Percentiles rank a stretch among this genome's conserved stretches.
Conservation (phyloP, 805 yeast genomes). For the Diddensiella santjacobensis region DNA sequence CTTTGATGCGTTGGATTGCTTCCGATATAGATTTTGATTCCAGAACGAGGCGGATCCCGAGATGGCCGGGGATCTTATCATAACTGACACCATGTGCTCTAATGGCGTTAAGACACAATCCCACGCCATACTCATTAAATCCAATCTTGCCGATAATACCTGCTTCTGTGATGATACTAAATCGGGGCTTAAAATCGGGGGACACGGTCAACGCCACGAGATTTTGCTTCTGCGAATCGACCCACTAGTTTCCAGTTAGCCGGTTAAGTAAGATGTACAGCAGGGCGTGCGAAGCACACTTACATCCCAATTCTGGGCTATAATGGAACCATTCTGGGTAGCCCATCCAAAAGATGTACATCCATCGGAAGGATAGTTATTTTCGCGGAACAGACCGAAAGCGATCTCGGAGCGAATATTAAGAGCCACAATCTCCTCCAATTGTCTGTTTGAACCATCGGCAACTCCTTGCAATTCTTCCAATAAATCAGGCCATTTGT, state of each 20-base stretch:
- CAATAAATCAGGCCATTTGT: conserved; percentile 31
- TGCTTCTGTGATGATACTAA: conserved; percentile 35
- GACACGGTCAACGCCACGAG: conserved; percentile 31
- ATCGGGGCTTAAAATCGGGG: conserved; percentile 23
- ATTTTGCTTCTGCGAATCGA: conserved; percentile 27
- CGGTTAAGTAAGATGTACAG: background rate
- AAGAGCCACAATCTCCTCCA: conserved; percentile 38
- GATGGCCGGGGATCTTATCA: conserved; percentile 37
- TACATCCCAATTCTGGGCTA: conserved; percentile 41
- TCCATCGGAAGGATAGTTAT: conserved; percentile 32
- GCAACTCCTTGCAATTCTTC: conserved; percentile 40
- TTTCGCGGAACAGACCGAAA: conserved; percentile 24
- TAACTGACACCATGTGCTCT: conserved; percentile 31
- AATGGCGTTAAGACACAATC: conserved; percentile 35
- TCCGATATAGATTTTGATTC: conserved; percentile 28
- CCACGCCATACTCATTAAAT: conserved; percentile 34
- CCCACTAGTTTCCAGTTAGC: conserved; percentile 30
- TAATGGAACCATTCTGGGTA: conserved; percentile 24
- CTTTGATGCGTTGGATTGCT: conserved; percentile 19
- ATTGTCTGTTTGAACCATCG: conserved; percentile 33
- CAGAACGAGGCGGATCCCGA: conserved; percentile 35
- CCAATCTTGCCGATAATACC: conserved; percentile 39
- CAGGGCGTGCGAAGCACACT: too few relatives aligned
- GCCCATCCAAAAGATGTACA: conserved; percentile 37
- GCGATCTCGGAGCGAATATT: conserved; percentile 40